A percentile compares a stretch with the other conserved stretches of the same genome.
Evolutionary conservation across 2,329 filamentous ascomycete species (phyloP).

Genomic region (Thelonectria blattea): DNA sequence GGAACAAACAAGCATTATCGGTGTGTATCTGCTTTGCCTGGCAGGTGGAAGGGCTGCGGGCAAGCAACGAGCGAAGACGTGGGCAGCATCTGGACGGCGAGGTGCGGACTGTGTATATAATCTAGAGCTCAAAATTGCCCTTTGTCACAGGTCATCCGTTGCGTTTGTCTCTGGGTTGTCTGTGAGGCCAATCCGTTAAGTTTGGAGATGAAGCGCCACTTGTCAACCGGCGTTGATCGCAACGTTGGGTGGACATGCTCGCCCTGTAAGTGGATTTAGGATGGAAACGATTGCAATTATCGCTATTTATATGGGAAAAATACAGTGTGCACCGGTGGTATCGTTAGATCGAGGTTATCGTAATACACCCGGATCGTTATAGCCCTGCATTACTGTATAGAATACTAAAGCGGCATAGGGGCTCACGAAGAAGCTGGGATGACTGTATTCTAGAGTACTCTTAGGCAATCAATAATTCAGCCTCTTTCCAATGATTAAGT

Average conservation of each 20-base stretch:
- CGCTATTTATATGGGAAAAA: no score
- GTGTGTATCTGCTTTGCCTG: conserved; percentile 11
- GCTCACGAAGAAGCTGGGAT: no score
- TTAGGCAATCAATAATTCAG: no score
- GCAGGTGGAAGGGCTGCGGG: conserved; percentile 1
- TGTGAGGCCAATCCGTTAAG: neutral
- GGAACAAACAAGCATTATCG: conserved; percentile 4
- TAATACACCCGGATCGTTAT: no score
- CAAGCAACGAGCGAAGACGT: conserved; percentile 1
- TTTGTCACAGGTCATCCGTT: conserved; percentile 31
- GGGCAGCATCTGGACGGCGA: conserved; percentile 25
- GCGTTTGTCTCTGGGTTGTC: neutral
- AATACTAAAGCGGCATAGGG: no score
- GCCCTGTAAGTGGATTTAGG: neutral
- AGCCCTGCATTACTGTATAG: no score
- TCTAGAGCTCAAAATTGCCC: conserved; percentile 39
- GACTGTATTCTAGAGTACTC: no score
- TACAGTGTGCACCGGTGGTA: no score
- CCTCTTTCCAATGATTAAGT: no score
- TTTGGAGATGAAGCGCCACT: neutral
- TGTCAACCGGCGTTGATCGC: no score
- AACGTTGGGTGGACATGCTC: neutral
- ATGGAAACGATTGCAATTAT: neutral
- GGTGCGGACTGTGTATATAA: conserved; percentile 38
- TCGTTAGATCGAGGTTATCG: no score